Evolutionary conservation across 129 eudicot species (phyloP), one percentile per base, ranked within the genome.

Genomic region (Logfia minima): DNA sequence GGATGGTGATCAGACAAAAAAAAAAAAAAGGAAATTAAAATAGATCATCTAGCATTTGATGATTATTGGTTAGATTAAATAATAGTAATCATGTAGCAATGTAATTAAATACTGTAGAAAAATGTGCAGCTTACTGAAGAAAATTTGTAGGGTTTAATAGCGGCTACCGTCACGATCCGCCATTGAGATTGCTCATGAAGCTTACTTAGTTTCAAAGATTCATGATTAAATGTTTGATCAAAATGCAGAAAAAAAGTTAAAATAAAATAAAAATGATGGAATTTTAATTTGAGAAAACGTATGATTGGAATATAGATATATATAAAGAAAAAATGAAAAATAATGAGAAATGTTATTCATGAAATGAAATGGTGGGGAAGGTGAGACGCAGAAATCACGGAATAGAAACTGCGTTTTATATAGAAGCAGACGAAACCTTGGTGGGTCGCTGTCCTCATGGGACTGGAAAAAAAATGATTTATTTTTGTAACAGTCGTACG

Each of bases 401-500:
- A 69, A 77, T 71, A 64, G 69, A 71, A 66, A 65, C 41, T 64
- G 82, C 28, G 58, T 14, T 45, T 63, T 71, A 71, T 76, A 34
- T 48, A 77, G 71, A 66, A 56, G 75, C 29, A 64, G 79, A 77
- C 35, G 85, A 70, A 43, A 52, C 55, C 63, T 60, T 53, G 71
- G 80, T 53, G 59, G 74, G 84, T 84, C 72, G 77, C 77, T 83
- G 56, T 80, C 79, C 34, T 80, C 77, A 56, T 80, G 82, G 72
- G 79, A 80, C 72, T 84, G 62, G 34, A 68, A 83, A 61, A 75
- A 22, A 61, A 17, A 0, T 35, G 41, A 35, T 35, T 35, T 6
- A 71, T 35, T 60, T 43, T 11, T 43, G 16, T 9, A 43, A 43
- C 51, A 43, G 16, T 43, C 51, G 51, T 43, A 9, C 51, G 51